A percentile compares a stretch with the other conserved stretches of the same genome.
These are phyloP conservation scores for Ogataea ganodermae DNA, from an alignment of 805 yeast genomes.

Conservation along the genomic window DNA sequence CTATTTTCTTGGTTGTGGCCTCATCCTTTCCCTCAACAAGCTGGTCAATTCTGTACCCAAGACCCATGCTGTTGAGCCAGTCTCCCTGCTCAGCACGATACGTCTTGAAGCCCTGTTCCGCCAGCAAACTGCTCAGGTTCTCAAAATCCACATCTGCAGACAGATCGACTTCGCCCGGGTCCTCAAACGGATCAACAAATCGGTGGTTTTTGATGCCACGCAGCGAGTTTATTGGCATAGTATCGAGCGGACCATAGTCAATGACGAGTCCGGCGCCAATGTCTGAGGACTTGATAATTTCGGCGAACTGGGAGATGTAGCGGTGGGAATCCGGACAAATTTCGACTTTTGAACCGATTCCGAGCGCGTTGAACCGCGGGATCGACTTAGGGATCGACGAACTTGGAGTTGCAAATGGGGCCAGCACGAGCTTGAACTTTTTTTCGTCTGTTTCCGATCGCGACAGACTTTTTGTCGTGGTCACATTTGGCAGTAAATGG, in stretches of 20 bases:
- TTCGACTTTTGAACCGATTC: constrained; percentile 62
- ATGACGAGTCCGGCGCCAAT: constrained; percentile 69
- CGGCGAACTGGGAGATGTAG: constrained; percentile 54
- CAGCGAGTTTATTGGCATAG: constrained; percentile 69
- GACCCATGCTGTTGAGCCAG: constrained; percentile 75
- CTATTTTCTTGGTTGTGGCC: constrained; percentile 49
- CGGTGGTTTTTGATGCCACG: constrained; percentile 74
- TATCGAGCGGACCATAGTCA: constrained; percentile 70
- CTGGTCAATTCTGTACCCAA: constrained; percentile 67
- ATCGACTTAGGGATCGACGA: constrained; percentile 55
- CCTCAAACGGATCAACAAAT: constrained; percentile 71
- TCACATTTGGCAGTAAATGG: constrained; percentile 24
- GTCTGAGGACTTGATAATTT: constrained; percentile 33
- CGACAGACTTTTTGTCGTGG: constrained; percentile 14
- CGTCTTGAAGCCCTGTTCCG: constrained; percentile 24
- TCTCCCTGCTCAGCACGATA: constrained; percentile 63
- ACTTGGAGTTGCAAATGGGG: constrained; percentile 63
- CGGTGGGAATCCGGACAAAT: constrained; percentile 73
- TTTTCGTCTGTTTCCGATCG: constrained; percentile 13
- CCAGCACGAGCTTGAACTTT: constrained; percentile 56
- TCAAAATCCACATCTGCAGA: constrained; percentile 84
- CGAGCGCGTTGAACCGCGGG: constrained; percentile 53
- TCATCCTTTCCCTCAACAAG: constrained; percentile 49
- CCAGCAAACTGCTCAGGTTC: constrained; percentile 47
- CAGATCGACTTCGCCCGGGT: constrained; percentile 79